Conservation (phyloP, 2,329 filamentous ascomycete species). For the Phyllosticta citribraziliensis region DNA sequence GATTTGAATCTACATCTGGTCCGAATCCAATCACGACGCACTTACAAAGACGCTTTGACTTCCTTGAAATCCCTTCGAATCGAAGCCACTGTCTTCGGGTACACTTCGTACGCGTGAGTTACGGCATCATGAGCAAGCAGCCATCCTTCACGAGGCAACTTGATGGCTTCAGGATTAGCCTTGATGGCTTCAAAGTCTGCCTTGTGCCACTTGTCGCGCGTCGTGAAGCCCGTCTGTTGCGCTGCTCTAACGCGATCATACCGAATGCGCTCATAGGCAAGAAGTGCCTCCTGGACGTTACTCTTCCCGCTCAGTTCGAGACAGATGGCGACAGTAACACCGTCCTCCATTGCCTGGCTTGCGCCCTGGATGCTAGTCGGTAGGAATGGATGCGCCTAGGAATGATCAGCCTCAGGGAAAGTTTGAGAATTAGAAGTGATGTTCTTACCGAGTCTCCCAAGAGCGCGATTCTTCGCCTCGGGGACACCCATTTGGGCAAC, state of each 20-base stretch:
- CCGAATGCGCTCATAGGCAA: conserved; percentile 17
- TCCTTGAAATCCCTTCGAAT: conserved; percentile 2
- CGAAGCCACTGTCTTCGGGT: conserved; percentile 16
- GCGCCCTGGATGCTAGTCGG: conserved; percentile 44
- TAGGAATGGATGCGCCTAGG: conserved; percentile 39
- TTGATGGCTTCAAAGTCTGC: conserved; percentile 15
- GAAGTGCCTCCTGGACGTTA: conserved; percentile 16
- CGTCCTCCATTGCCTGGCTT: conserved; percentile 43
- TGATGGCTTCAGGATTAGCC: conserved; percentile 18
- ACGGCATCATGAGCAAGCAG: conserved; percentile 24
- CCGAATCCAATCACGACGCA: not conserved
- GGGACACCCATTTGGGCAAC: conserved; percentile 39
- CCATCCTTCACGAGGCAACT: conserved; percentile 21
- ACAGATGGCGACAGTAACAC: conserved; percentile 16
- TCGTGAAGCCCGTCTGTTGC: conserved; percentile 19
- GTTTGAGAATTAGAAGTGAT: too few species aligned
- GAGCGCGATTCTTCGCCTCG: conserved; percentile 37
- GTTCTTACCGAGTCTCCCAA: conserved; percentile 24
- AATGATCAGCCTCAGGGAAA: too few species aligned
- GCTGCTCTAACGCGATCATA: conserved; percentile 17
- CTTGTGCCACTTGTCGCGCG: conserved; percentile 20
- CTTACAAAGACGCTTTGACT: not conserved
- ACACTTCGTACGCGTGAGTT: conserved; percentile 23
- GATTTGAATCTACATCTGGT: not conserved
- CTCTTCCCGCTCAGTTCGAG: conserved; percentile 12